These are phyloP conservation scores for Cicer arietinum DNA, from an alignment of 306 rosid species.

Conservation along the genomic window DNA sequence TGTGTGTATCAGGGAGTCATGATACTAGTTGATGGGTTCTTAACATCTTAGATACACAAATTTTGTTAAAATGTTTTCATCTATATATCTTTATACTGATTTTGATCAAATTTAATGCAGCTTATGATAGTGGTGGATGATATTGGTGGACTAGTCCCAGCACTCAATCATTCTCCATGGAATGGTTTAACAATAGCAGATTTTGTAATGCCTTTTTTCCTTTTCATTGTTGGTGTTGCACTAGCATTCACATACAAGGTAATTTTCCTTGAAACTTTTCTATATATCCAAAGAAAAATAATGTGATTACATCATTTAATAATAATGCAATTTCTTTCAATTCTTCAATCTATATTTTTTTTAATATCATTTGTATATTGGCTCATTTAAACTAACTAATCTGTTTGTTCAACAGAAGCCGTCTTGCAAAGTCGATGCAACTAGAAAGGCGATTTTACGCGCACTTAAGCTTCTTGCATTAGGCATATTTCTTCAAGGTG, in stretches of 20 bases:
- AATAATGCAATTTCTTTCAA: not conserved
- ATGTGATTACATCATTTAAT: too few relatives aligned
- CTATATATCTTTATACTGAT: not conserved
- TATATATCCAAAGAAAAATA: not conserved
- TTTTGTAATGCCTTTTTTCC: slow-evolving; percentile 93
- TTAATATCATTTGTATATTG: not conserved
- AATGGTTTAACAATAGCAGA: slow-evolving; percentile 93
- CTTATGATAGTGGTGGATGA: slow-evolving; percentile 95
- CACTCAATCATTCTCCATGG: slow-evolving; percentile 98
- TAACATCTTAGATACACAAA: not conserved
- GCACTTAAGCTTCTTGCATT: slow-evolving; percentile 77
- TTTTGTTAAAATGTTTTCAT: not conserved
- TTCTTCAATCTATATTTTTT: not conserved
- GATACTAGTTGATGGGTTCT: not conserved
- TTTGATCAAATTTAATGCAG: slow-evolving; percentile 57
- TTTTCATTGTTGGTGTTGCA: slow-evolving; percentile 90
- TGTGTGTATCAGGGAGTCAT: not conserved
- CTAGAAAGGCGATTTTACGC: slow-evolving; percentile 70
- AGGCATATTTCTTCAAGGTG: slow-evolving; percentile 96
- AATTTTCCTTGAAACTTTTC: not conserved
- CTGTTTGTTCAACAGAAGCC: slow-evolving; percentile 61
- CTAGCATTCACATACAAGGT: slow-evolving; percentile 96
- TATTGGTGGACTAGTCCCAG: slow-evolving; percentile 82
- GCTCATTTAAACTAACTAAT: slow-evolving; percentile 25
- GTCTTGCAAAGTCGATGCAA: slow-evolving; percentile 63